These are phyloP conservation scores for Rhamnella rubrinervis DNA, from an alignment of 331 rosid genomes.

Conservation along the genomic window DNA sequence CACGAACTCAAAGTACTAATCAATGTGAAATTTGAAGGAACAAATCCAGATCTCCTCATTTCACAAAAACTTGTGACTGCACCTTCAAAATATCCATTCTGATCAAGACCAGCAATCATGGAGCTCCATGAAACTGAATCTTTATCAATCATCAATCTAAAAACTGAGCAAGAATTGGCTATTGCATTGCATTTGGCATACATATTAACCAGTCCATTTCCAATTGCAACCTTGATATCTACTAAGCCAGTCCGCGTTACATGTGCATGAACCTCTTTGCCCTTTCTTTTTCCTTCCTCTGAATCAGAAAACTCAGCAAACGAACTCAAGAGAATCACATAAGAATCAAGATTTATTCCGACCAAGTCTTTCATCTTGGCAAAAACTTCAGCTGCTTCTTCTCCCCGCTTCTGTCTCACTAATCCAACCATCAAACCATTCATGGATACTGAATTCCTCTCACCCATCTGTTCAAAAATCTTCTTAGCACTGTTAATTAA, in stretches of 20 bases:
- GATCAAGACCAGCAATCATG: constrained; percentile 83
- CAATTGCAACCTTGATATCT: constrained; percentile 43
- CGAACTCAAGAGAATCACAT: constrained; percentile 67
- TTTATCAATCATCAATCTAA: constrained; percentile 50
- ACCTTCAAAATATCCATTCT: constrained; percentile 63
- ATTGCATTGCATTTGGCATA: constrained; percentile 71
- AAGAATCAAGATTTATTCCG: constrained; percentile 60
- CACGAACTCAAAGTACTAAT: constrained; percentile 87
- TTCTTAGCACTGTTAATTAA: constrained; percentile 48
- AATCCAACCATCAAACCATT: constrained; percentile 90
- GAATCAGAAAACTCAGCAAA: constrained; percentile 57
- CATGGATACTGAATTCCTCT: constrained; percentile 74
- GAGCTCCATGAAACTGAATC: constrained; percentile 86
- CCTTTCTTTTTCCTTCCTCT: constrained; percentile 68
- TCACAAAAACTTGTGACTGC: constrained; percentile 53
- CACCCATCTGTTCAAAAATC: constrained; percentile 64
- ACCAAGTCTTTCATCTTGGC: constrained; percentile 58
- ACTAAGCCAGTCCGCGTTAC: constrained; percentile 45
- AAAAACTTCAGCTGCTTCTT: constrained; percentile 73
- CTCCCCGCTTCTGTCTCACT: constrained; percentile 75
- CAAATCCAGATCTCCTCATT: constrained; percentile 63
- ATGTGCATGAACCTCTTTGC: constrained; percentile 73
- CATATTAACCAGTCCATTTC: constrained; percentile 84
- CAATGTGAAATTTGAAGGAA: constrained; percentile 73
- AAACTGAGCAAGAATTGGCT: constrained; percentile 60